A percentile compares a stretch with the other conserved stretches of the same genome.
Conservation (phyloP, 75 land plant genomes). For the Azolla pinnata region DNA sequence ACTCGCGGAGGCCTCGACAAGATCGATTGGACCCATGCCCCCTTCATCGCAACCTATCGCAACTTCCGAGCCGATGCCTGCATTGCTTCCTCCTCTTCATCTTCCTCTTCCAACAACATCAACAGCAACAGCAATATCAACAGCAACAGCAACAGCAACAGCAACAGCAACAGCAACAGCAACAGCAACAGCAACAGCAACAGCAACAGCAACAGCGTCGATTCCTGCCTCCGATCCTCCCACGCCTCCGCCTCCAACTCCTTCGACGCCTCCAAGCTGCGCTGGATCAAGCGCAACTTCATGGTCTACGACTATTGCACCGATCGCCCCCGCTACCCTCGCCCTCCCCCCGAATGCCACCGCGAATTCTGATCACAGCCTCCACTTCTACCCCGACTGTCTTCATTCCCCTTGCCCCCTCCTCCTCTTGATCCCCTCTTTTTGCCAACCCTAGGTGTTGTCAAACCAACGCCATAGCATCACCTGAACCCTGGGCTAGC, state of each 20-base stretch:
- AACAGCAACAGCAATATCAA: not conserved
- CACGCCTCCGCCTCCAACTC: not conserved
- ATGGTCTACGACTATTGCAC: conserved; percentile 16
- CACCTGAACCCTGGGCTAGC: too few relatives aligned
- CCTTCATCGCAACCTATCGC: conserved; percentile 17
- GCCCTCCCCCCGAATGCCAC: not conserved
- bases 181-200: too few relatives aligned
- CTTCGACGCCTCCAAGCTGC: not conserved
- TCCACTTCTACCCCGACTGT: too few relatives aligned
- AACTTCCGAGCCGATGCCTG: conserved; percentile 5
- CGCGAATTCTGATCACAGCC: not conserved
- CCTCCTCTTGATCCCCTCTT: too few relatives aligned
- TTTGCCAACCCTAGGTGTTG: too few relatives aligned
- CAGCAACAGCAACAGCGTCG: too few relatives aligned
- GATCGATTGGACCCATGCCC: conserved; percentile 18
- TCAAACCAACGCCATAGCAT: too few relatives aligned
- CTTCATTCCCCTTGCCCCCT: too few relatives aligned
- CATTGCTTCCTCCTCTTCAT: not conserved
- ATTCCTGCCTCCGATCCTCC: not conserved
- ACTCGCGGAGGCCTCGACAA: conserved; percentile 18
- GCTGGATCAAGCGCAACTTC: conserved; percentile 9
- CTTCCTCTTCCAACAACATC: not conserved
- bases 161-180: too few relatives aligned
- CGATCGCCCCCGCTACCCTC: not conserved
- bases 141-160: too few relatives aligned